Percentiles rank a stretch among this genome's conserved stretches.
These are phyloP conservation scores for Pezicula radicicola DNA, from an alignment of 2,329 filamentous ascomycete genomes.

Conservation along the genomic window DNA sequence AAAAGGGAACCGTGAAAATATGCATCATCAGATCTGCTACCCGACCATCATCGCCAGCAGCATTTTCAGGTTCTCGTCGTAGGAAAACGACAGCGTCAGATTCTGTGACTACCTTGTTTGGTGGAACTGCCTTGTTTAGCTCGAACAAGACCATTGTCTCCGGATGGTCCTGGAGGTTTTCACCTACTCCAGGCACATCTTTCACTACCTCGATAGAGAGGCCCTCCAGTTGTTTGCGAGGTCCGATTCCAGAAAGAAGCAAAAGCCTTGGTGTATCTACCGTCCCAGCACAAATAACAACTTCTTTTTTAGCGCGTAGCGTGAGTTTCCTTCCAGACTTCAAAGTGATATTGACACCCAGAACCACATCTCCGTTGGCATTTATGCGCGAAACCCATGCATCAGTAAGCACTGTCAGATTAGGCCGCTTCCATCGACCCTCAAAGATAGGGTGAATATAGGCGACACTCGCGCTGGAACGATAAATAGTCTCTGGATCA, in stretches of 20 bases:
- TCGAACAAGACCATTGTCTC: slow-evolving; percentile 47
- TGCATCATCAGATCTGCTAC: slow-evolving; percentile 93
- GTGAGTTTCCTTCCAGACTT: slow-evolving; percentile 49
- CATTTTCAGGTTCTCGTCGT: slow-evolving; percentile 70
- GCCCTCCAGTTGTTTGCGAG: slow-evolving; percentile 24
- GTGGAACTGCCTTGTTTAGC: slow-evolving; percentile 35
- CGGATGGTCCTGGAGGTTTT: slow-evolving; percentile 33
- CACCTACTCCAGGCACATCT: slow-evolving; percentile 30
- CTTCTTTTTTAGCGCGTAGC: slow-evolving; percentile 69
- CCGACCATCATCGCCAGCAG: slow-evolving; percentile 61
- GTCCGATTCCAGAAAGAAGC: slow-evolving; percentile 36
- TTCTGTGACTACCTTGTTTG: slow-evolving; percentile 46
- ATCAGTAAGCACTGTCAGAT: slow-evolving; percentile 83
- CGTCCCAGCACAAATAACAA: slow-evolving; percentile 40
- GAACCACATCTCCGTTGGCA: slow-evolving; percentile 65
- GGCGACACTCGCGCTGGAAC: slow-evolving; percentile 83
- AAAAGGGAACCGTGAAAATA: slow-evolving; percentile 94
- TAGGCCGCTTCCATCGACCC: slow-evolving; percentile 77
- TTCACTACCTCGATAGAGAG: slow-evolving; percentile 28
- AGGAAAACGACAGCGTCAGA: slow-evolving; percentile 58
- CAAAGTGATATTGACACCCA: slow-evolving; percentile 65
- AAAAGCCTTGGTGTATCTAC: slow-evolving; percentile 34
- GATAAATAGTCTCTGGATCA: slow-evolving; percentile 82
- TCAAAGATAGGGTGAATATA: slow-evolving; percentile 90
- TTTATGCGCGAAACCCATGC: slow-evolving; percentile 85